phyloP scores from a whole-genome alignment of 768 basidiomycete species.

The Exsudoporus frostii region DNA sequence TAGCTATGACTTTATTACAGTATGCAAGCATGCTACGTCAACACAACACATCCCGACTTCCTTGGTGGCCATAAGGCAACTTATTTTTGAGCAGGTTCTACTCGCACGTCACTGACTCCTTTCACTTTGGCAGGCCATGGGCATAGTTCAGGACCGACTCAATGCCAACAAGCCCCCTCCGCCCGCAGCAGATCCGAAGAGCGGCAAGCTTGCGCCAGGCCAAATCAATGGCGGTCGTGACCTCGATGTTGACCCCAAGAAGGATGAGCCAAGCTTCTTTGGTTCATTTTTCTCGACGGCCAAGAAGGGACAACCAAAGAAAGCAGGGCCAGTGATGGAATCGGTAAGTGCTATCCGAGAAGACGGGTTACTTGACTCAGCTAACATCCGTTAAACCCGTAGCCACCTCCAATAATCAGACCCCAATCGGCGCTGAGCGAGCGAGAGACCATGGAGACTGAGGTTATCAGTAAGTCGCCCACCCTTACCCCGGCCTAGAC shows the following conservation, averaged over 20 bases:
- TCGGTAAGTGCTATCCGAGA: conserved; percentile 37
- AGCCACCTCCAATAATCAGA: conserved; percentile 84
- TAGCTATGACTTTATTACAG: conserved; percentile 34
- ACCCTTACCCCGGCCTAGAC: not conserved
- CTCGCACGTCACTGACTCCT: not conserved
- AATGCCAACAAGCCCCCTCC: conserved; percentile 76
- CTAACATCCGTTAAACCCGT: conserved; percentile 3
- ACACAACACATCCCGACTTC: conserved; percentile 99
- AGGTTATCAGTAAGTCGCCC: conserved; percentile 90
- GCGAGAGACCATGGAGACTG: conserved; percentile 96
- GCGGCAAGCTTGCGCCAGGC: conserved; percentile 54
- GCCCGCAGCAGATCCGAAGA: conserved; percentile 59
- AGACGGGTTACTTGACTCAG: conserved; percentile 12
- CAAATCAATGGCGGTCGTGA: conserved; percentile 91
- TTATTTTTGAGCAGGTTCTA: not conserved
- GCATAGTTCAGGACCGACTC: conserved; percentile 79
- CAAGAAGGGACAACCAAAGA: conserved; percentile 58
- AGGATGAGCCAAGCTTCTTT: conserved; percentile 91
- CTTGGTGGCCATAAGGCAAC: conserved; percentile 86
- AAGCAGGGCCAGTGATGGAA: conserved; percentile 58
- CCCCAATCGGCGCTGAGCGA: conserved; percentile 91
- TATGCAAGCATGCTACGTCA: conserved; percentile 99
- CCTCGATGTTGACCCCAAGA: conserved; percentile 84
- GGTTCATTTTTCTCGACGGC: conserved; percentile 89
- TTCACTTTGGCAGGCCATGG: conserved; percentile 63